Evolutionary conservation across 768 basidiomycete genomes (phyloP).

Genomic region (Ramaria rubella): DNA sequence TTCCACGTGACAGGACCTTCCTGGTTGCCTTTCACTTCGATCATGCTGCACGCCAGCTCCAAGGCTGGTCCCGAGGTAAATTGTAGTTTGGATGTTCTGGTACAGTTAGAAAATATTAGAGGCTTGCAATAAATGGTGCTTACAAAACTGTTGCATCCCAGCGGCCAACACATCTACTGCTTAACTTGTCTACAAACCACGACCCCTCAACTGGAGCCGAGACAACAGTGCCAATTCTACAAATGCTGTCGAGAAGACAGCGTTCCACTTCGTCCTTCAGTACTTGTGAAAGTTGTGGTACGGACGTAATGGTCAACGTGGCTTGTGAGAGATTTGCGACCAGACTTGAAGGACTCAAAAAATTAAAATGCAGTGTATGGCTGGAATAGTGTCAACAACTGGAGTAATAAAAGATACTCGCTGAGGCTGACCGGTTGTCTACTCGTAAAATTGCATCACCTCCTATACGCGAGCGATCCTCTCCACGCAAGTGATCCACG

Average conservation of each 20-base stretch:
- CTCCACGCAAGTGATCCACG: slow-evolving; percentile 41
- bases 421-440: slow-evolving; percentile 47
- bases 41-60: neutral
- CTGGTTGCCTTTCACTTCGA: neutral
- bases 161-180: slow-evolving; percentile 56
- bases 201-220: slow-evolving; percentile 47
- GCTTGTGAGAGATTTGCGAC: slow-evolving; percentile 79
- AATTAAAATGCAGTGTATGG: slow-evolving; percentile 69
- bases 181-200: slow-evolving; percentile 74
- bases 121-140: slow-evolving; percentile 26
- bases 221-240: slow-evolving; percentile 53
- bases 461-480: slow-evolving; percentile 39
- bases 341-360: slow-evolving; percentile 66
- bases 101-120: neutral
- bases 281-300: slow-evolving; percentile 69
- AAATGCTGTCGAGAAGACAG: slow-evolving; percentile 61
- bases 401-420: neutral
- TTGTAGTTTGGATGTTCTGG: neutral
- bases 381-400: slow-evolving; percentile 28
- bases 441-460: slow-evolving; percentile 72
- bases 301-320: slow-evolving; percentile 63
- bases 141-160: slow-evolving; percentile 78
- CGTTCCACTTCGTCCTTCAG: slow-evolving; percentile 72
- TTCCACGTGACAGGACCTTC: neutral
- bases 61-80: neutral